Evolutionary conservation across 805 yeast genomes (phyloP), one percentile per base, ranked within the genome.

Genomic region (Lipomyces japonicus): DNA sequence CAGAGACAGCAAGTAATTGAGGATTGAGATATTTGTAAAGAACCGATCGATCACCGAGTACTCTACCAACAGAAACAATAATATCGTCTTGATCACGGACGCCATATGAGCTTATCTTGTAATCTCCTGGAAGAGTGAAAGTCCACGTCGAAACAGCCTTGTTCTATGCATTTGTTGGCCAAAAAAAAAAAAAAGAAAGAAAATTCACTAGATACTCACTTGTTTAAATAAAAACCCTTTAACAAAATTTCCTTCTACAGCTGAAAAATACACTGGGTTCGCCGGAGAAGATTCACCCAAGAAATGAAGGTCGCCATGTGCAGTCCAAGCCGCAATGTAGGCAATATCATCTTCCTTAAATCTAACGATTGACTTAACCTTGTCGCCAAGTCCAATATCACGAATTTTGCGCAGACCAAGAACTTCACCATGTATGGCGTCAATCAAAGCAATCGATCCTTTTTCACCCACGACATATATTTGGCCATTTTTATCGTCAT

Each of bases 1-100:
- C 68, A 2, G 82, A 75, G 19, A 81, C 71, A 1, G 79, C 75
- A 1, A 83, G 71, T 19, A 78, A 51, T 60, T 86, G 80, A 19
- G 95, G 95, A 61, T 85, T 75, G 52, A 90, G 68, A 65, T 84
- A 90, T 67, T 91, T 93, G 76, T 90, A 88, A 35, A 88, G 68
- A 1, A 87, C 91, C 1, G 82, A 73, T 63, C 87, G 76, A 59
- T 84, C 81, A 19, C 83, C 82, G 25, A 85, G 68, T 0, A 84
- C 78, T 23, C 78, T 74, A 6, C 95, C 97, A 42, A 82, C 64
- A 12, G 83, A 82, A 0, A 83, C 80, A 3, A 75, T 69, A 10
- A 64, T 59, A 18, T 71, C 76, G 12, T 63, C 65, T 2, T 69
- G 67, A 39, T 70, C 71, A 48, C 79, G 72, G 2, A 65, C 37